Evolutionary conservation across 257 asterid species (phyloP).

Genomic region (Solanum verrucosum): DNA sequence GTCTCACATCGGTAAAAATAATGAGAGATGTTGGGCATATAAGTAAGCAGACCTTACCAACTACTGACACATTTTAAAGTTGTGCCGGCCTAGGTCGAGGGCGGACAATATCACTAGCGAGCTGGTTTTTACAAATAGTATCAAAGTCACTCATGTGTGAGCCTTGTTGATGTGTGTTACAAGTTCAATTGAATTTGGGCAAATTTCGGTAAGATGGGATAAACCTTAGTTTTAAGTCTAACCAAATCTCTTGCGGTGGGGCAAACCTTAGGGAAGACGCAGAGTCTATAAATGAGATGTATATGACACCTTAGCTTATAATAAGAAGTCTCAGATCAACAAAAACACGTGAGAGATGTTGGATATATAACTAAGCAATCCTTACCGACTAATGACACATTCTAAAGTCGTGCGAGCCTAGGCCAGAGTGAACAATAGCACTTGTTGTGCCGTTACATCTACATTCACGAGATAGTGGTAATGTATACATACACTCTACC

Average conservation of each 20-base stretch:
- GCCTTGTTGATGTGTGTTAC: not conserved
- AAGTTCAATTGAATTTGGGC: not conserved
- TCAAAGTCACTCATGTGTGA: too few species aligned
- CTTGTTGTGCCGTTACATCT: not conserved
- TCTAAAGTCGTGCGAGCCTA: not conserved
- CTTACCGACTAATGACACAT: not conserved
- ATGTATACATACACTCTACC: too few species aligned
- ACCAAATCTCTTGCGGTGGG: not conserved
- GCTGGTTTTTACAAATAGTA: too few species aligned
- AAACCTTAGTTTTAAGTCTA: too few species aligned
- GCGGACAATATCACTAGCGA: too few species aligned
- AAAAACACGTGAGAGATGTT: too few species aligned
- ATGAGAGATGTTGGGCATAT: too few species aligned
- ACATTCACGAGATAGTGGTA: too few species aligned
- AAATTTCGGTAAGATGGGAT: too few species aligned
- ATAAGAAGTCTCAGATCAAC: not conserved
- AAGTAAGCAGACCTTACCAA: not conserved
- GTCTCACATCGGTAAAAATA: not conserved
- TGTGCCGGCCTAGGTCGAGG: not conserved
- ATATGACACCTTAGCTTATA: not conserved
- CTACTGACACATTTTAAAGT: not conserved
- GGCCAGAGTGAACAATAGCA: not conserved
- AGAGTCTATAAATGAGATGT: not conserved
- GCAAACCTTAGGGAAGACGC: not conserved
- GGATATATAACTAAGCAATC: too few species aligned